Evolutionary conservation across 78 protist species (phyloP), one percentile per base, ranked within the genome.

Genomic region (Salpingoeca rosetta): DNA sequence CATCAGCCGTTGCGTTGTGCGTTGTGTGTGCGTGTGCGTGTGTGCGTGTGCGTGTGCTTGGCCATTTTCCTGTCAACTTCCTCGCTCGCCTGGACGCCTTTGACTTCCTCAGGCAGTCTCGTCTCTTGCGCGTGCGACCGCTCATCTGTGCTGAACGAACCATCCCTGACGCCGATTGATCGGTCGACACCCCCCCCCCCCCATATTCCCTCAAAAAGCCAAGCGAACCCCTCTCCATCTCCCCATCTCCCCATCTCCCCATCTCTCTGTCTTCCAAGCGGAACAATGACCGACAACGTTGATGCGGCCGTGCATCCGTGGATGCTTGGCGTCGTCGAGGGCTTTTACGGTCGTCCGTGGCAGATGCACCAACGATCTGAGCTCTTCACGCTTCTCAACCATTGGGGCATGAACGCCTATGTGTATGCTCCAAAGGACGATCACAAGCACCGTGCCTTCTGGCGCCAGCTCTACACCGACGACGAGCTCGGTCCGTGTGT

Each of bases 271-370:
- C n/a, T n/a, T n/a, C n/a, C n/a, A n/a, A n/a, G n/a, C n/a, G n/a
- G n/a, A n/a, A n/a, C n/a, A n/a, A n/a, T n/a, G n/a, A n/a, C n/a
- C n/a, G n/a, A n/a, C n/a, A n/a, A n/a, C n/a, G n/a, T n/a, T n/a
- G n/a, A n/a, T n/a, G n/a, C n/a, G n/a, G n/a, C n/a, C n/a, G n/a
- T n/a, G n/a, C n/a, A n/a, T n/a, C n/a, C n/a, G n/a, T n/a, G n/a
- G n/a, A n/a, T n/a, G n/a, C n/a, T n/a, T n/a, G 65, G 65, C 65
- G 65, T 51, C 65, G 17, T 51, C 17, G 65, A 51, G 65, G 65
- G 65, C 65, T 51, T 51, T 51, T 51, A 81, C 75, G 84, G 84
- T 17, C 84, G 84, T 37, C 84, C 84, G 2, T 81, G 84, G 84
- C 17, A 7, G 40, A 22, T 24, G 3, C 35, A 38, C 25, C 84